Percentiles rank a stretch among this genome's conserved stretches.
phyloP scores from a whole-genome alignment of 306 rosid species.

The Ormosia emarginata region DNA sequence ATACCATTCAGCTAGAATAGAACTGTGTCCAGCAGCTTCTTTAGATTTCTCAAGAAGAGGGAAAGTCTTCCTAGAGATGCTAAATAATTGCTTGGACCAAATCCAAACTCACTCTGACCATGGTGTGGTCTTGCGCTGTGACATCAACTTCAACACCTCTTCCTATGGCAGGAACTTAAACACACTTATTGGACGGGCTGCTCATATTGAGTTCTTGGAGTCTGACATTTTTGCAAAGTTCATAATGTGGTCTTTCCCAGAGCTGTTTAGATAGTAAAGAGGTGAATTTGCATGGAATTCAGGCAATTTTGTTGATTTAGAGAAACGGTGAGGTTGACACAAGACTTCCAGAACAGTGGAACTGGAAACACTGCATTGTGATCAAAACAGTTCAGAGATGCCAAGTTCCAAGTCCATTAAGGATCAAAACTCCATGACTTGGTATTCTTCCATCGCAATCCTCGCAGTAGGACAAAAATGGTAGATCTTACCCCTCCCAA shows the following conservation, averaged over 20 bases:
- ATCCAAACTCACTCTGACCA: conserved; percentile 46
- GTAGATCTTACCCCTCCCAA: not conserved
- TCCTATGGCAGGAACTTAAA: conserved; percentile 78
- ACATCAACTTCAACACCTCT: conserved; percentile 78
- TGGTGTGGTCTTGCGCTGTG: conserved; percentile 84
- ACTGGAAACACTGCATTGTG: not conserved
- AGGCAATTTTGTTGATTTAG: not conserved
- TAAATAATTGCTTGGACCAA: conserved; percentile 86
- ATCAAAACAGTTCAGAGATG: conserved; percentile 11
- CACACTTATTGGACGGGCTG: conserved; percentile 84
- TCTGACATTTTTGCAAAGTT: conserved; percentile 81
- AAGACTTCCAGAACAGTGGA: conserved; percentile 12
- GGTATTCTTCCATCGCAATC: not conserved
- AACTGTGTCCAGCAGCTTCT: conserved; percentile 75
- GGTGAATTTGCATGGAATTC: not conserved
- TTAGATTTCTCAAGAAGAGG: conserved; percentile 68
- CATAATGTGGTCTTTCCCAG: conserved; percentile 97
- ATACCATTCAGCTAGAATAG: conserved; percentile 95
- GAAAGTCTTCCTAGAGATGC: conserved; percentile 79
- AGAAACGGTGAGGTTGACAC: not conserved
- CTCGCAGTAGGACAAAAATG: not conserved
- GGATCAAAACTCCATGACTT: conserved; percentile 8
- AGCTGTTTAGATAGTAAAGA: conserved; percentile 56
- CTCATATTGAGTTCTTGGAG: conserved; percentile 90
- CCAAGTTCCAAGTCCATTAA: not conserved